Conservation (phyloP, 257 asterid species). For the Nemophila menziesii region DNA sequence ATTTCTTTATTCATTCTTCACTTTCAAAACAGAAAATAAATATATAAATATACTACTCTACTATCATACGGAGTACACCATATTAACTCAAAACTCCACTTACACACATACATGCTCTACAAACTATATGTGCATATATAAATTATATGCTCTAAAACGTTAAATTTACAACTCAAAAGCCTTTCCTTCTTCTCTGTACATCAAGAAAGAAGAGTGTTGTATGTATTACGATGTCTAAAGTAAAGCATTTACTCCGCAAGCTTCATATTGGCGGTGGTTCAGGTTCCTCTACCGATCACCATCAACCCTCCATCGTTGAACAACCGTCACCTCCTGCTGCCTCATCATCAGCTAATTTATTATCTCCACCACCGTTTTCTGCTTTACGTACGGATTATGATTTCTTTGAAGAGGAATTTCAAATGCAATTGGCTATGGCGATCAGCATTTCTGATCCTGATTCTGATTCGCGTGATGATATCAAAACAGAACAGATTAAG, state of each 20-base stretch:
- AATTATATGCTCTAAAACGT: background rate
- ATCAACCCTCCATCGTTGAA: slow-evolving; percentile 2
- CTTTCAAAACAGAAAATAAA: too few species aligned
- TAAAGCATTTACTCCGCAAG: slow-evolving; percentile 72
- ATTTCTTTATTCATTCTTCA: too few species aligned
- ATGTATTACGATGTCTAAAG: slow-evolving; percentile 60
- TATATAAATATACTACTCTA: too few species aligned
- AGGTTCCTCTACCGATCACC: slow-evolving; percentile 9
- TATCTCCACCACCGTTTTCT: background rate
- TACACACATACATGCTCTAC: too few species aligned
- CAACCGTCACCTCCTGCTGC: background rate
- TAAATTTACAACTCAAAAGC: background rate
- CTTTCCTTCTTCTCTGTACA: background rate
- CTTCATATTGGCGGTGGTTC: slow-evolving; percentile 52
- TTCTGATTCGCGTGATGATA: slow-evolving; percentile 41
- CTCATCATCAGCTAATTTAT: background rate
- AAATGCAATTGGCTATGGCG: slow-evolving; percentile 73
- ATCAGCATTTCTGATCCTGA: slow-evolving; percentile 76
- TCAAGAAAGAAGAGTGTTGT: slow-evolving; percentile 10
- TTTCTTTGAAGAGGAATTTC: slow-evolving; percentile 68
- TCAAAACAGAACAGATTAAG: slow-evolving; percentile 63
- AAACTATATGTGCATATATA: too few species aligned
- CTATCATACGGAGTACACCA: too few species aligned
- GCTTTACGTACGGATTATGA: background rate
- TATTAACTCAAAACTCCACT: too few species aligned